Evolutionary conservation across 805 yeast genomes (phyloP).

Genomic region (Hanseniaspora guilliermondii): DNA sequence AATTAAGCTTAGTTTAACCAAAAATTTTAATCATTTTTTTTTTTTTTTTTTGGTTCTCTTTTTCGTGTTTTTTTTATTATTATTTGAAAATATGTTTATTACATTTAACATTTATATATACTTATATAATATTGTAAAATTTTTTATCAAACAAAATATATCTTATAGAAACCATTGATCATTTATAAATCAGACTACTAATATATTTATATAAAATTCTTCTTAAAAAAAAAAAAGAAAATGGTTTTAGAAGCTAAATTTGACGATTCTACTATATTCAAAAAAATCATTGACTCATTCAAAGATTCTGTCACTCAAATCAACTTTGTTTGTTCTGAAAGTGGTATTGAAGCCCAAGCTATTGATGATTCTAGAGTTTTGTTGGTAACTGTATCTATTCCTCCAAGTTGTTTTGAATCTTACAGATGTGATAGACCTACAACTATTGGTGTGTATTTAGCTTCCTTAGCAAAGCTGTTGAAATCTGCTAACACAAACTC

Average conservation of each 20-base stretch:
- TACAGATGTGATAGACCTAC: constrained; percentile 92
- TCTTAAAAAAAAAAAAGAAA: neutral
- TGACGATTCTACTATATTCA: constrained; percentile 80
- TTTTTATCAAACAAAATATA: constrained; percentile 3
- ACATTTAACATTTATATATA: no score
- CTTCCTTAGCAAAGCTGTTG: constrained; percentile 75
- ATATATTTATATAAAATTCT: neutral
- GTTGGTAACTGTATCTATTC: constrained; percentile 75
- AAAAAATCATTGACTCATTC: constrained; percentile 85
- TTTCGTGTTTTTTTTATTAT: constrained; percentile 2
- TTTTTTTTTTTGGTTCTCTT: no score
- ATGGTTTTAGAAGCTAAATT: constrained; percentile 93
- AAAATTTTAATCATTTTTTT: no score
- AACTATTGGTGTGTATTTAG: constrained; percentile 82
- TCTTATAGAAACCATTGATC: neutral
- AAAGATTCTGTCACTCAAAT: constrained; percentile 90
- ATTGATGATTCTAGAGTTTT: constrained; percentile 95
- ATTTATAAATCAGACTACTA: neutral
- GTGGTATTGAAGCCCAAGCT: constrained; percentile 92
- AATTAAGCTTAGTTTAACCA: no score
- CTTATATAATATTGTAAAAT: no score
- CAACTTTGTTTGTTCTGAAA: constrained; percentile 92
- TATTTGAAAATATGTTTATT: no score
- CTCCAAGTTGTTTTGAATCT: constrained; percentile 75
- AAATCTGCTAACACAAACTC: constrained; percentile 87